Evolutionary conservation across 768 basidiomycete species (phyloP).

Genomic region (Phanerochaete carnosa): DNA sequence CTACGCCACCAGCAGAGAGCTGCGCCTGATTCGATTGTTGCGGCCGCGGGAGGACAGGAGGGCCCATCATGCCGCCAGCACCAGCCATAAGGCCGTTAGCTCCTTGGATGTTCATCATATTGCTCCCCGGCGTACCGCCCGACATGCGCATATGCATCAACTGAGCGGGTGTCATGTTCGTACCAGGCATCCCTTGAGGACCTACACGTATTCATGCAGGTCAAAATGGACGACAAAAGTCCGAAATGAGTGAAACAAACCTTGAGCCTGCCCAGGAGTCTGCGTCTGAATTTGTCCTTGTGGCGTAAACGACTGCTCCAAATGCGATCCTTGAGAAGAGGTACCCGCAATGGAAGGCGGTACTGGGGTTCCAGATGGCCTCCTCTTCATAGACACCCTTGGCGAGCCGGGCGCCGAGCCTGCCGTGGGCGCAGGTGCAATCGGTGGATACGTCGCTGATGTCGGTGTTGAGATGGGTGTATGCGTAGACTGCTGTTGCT

Average conservation of each 20-base stretch:
- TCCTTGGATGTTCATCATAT: not conserved
- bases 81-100: constrained; percentile 8
- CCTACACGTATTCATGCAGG: not conserved
- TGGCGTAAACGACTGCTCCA: not conserved
- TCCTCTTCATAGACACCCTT: constrained; percentile 18
- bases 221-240: not conserved
- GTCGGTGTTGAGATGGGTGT: constrained; percentile 12
- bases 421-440: constrained; percentile 17
- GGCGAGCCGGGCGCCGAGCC: constrained; percentile 14
- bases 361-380: constrained; percentile 14
- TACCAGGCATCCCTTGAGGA: not conserved
- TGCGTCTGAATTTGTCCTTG: not conserved
- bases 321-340: not conserved
- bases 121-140: not conserved
- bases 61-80: constrained; percentile 36
- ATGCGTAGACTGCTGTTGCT: constrained; percentile 1
- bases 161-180: constrained; percentile 6
- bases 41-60: constrained; percentile 28
- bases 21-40: constrained; percentile 20
- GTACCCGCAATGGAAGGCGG: constrained; percentile 2
- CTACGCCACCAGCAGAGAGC: constrained; percentile 11
- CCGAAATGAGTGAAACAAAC: not conserved
- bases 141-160: not conserved
- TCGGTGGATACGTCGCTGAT: constrained; percentile 15
- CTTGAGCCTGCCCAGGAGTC: not conserved